Evolutionary conservation across 2,329 filamentous ascomycete genomes (phyloP).

Genomic region (Thermothelomyces thermophilus): DNA sequence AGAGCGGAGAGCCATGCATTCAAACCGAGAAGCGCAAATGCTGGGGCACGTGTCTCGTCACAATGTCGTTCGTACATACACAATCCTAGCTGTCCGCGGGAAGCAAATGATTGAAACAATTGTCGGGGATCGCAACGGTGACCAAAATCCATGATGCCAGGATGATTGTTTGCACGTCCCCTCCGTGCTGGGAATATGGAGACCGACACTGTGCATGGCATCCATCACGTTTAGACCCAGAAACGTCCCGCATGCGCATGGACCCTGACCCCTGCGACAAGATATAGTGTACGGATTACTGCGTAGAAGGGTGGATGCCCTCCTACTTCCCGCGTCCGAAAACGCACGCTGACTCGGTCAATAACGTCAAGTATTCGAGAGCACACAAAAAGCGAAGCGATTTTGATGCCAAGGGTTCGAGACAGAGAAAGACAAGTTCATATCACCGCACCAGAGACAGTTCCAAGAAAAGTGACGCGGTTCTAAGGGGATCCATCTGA

Average conservation of each 20-base stretch:
- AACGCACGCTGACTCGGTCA: neutral
- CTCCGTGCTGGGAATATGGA: slow-evolving; percentile 12
- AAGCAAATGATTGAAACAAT: too few relatives aligned
- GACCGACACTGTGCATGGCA: slow-evolving; percentile 2
- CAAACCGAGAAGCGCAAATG: neutral
- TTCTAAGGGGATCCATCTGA: too few relatives aligned
- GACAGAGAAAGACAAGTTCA: neutral
- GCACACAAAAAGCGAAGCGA: neutral
- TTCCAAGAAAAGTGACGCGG: too few relatives aligned
- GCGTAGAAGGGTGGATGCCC: slow-evolving; percentile 2
- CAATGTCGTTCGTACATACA: neutral
- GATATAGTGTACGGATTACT: too few relatives aligned
- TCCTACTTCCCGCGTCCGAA: neutral
- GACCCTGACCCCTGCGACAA: slow-evolving; percentile 13
- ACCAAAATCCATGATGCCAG: neutral
- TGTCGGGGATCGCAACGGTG: neutral
- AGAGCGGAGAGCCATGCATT: neutral
- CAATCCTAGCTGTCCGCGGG: too few relatives aligned
- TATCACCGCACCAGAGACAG: too few relatives aligned
- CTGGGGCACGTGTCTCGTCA: neutral
- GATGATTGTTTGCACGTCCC: slow-evolving; percentile 2
- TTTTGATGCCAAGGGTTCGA: neutral
- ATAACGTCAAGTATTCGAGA: neutral
- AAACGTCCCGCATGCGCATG: slow-evolving; percentile 1
- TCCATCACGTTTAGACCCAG: neutral